Evolutionary conservation across 768 basidiomycete genomes (phyloP), one percentile per base, ranked within the genome.

Genomic region (Hygrophorus pudorinus): DNA sequence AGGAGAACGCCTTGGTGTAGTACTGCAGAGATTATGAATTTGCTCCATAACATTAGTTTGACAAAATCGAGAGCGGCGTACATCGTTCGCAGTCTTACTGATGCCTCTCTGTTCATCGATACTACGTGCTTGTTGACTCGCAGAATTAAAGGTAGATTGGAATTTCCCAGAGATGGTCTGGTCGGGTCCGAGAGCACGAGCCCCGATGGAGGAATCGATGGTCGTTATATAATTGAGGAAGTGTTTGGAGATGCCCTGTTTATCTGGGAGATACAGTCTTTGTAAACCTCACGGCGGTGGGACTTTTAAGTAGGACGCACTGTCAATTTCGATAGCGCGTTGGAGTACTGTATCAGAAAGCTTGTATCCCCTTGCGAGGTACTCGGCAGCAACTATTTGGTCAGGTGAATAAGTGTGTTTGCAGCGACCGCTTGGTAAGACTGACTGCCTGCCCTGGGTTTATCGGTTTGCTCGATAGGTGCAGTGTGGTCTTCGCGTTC

Each of bases 361-460:
- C 41, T 56, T 56, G 65, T 98, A 97, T 1, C 94, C 96, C 56
- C 77, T 79, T 1, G 94, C 90, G 36, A 99, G 76, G 62, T 93
- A 90, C 61, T 97, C 94, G 21, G 94, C 93, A 20, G 86, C 85
- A 55, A 96, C 89, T 79, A 33, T 3, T 12, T 31, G 29, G 18
- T 32, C 14, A 54, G 18, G 41, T 27, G 7, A 27, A 44, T 39
- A 45, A 46, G 16, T 24, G 13, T 24, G 10, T 17, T 9, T 29
- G 14, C 10, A 33, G 32, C 11, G 16, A 16, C 10, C 11, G 11
- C 30, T 14, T 1, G 13, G 1, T 5, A n/a, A n/a, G n/a, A 64
- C 80, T 54, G 53, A 86, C 85, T 88, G 36, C 79, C 87, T 13
- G 86, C 85, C 24, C 86, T 69, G 1, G 94, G 94, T 67, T 99